phyloP scores from a whole-genome alignment of 352 stramenopile species.

The Blastocystis sp. region DNA sequence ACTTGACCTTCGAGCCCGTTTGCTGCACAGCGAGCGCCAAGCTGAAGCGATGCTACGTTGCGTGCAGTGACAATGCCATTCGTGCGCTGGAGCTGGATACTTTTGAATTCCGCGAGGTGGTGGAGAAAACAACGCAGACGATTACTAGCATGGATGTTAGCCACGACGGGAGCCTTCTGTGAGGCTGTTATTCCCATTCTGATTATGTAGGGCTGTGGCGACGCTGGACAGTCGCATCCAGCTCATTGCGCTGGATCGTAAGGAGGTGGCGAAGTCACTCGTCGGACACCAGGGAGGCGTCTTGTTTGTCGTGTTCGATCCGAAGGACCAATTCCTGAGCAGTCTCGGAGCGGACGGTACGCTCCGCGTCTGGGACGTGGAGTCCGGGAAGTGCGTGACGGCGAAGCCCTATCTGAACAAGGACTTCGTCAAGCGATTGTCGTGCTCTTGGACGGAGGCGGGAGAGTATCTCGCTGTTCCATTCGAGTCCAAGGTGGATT shows the following conservation, averaged over 20 bases:
- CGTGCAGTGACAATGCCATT: constrained; percentile 58
- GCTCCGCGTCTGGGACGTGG: constrained; percentile 46
- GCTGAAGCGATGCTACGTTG: constrained; percentile 54
- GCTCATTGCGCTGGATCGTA: constrained; percentile 12
- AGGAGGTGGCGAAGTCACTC: constrained; percentile 13
- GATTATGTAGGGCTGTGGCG: constrained; percentile 6
- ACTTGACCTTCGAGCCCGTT: constrained; percentile 51
- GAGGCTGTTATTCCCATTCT: neutral
- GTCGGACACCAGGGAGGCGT: constrained; percentile 41
- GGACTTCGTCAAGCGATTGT: neutral
- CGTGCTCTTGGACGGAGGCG: constrained; percentile 33
- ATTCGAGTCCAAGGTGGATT: constrained; percentile 31
- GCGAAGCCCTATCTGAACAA: constrained; percentile 34
- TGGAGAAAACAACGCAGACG: constrained; percentile 45
- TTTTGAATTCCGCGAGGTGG: constrained; percentile 52
- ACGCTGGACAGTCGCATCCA: constrained; percentile 29
- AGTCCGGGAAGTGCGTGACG: constrained; percentile 1
- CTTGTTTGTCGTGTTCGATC: constrained; percentile 52
- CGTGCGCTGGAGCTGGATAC: constrained; percentile 52
- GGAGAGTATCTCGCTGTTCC: constrained; percentile 37
- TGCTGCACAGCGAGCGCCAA: constrained; percentile 5
- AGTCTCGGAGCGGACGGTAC: constrained; percentile 29
- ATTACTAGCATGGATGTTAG: constrained; percentile 49
- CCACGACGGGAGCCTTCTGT: constrained; percentile 28
- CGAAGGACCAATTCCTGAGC: constrained; percentile 23